A percentile compares a stretch with the other conserved stretches of the same genome.
These are phyloP conservation scores for Allomyces javanicus DNA, from an alignment of 192 early-diverging fungal species.

Conservation along the genomic window DNA sequence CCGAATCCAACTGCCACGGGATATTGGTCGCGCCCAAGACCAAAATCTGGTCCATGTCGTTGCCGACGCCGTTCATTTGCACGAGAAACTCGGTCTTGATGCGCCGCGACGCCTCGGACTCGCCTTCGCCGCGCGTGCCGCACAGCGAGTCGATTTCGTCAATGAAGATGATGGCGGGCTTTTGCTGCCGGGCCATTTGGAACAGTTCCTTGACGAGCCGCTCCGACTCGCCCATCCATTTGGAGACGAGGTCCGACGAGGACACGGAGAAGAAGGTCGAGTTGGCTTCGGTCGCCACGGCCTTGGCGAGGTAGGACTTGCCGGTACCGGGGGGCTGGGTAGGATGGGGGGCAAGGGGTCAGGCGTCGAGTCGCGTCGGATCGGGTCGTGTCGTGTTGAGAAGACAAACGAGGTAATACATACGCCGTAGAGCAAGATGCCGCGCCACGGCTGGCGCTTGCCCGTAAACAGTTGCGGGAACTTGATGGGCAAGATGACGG, in stretches of 20 bases:
- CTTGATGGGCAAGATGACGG: slow-evolving; percentile 93
- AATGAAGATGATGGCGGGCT: slow-evolving; percentile 94
- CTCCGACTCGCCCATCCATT: slow-evolving; percentile 99
- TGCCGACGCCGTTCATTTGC: slow-evolving; percentile 97
- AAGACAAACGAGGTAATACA: slow-evolving; percentile 5
- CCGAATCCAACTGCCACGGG: slow-evolving; percentile 85
- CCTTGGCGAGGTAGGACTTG: slow-evolving; percentile 91
- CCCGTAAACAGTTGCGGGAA: slow-evolving; percentile 91
- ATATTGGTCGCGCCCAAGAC: slow-evolving; percentile 94
- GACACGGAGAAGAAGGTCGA: slow-evolving; percentile 93
- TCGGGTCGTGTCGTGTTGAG: background rate
- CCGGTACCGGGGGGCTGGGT: slow-evolving; percentile 78
- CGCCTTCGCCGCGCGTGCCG: slow-evolving; percentile 89
- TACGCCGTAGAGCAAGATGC: slow-evolving; percentile 83
- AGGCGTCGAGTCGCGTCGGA: background rate
- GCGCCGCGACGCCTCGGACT: slow-evolving; percentile 76
- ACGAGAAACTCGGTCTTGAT: slow-evolving; percentile 98
- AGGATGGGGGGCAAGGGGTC: background rate
- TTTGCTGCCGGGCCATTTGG: slow-evolving; percentile 73
- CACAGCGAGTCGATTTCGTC: slow-evolving; percentile 97
- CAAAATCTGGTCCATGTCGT: slow-evolving; percentile 84
- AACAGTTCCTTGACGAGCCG: slow-evolving; percentile 86
- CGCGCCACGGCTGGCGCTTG: slow-evolving; percentile 89
- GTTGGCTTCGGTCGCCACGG: slow-evolving; percentile 91
- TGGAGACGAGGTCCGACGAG: slow-evolving; percentile 93